Evolutionary conservation across 805 yeast genomes (phyloP).

Genomic region (Suhomyces emberorum): DNA sequence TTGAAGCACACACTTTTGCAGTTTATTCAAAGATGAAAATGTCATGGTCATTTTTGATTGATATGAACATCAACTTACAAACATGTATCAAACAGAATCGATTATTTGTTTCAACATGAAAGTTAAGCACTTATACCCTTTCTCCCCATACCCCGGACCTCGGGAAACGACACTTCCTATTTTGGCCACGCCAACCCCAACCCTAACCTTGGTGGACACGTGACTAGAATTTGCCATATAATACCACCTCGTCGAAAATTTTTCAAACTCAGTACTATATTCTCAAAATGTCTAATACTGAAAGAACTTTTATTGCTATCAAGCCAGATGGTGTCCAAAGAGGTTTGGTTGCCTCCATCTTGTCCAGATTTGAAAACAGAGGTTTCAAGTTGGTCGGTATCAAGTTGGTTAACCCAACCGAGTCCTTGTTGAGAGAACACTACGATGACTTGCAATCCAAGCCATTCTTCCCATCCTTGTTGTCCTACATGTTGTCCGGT

Average conservation of each 20-base stretch:
- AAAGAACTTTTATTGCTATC: slow-evolving; percentile 89
- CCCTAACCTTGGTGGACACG: neutral
- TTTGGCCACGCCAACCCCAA: neutral
- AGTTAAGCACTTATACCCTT: no score
- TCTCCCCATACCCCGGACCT: no score
- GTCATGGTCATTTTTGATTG: no score
- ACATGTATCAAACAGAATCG: no score
- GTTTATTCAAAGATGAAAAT: no score
- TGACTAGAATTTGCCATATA: neutral
- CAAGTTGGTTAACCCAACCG: slow-evolving; percentile 86
- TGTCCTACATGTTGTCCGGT: slow-evolving; percentile 96
- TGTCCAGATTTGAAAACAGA: slow-evolving; percentile 92
- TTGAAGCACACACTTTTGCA: no score
- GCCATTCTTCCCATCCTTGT: slow-evolving; percentile 97
- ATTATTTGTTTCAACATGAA: no score
- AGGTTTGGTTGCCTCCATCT: slow-evolving; percentile 86
- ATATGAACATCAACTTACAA: no score
- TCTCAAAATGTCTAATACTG: slow-evolving; percentile 49
- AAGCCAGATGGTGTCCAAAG: slow-evolving; percentile 99
- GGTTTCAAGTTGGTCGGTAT: slow-evolving; percentile 97
- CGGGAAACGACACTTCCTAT: neutral
- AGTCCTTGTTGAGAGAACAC: slow-evolving; percentile 84
- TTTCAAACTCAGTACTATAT: neutral
- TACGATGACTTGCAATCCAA: slow-evolving; percentile 92
- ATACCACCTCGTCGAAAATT: slow-evolving; percentile 1